Base-by-base conservation (phyloP, 768 basidiomycete species). In the Termitomyces sp. region DNA sequence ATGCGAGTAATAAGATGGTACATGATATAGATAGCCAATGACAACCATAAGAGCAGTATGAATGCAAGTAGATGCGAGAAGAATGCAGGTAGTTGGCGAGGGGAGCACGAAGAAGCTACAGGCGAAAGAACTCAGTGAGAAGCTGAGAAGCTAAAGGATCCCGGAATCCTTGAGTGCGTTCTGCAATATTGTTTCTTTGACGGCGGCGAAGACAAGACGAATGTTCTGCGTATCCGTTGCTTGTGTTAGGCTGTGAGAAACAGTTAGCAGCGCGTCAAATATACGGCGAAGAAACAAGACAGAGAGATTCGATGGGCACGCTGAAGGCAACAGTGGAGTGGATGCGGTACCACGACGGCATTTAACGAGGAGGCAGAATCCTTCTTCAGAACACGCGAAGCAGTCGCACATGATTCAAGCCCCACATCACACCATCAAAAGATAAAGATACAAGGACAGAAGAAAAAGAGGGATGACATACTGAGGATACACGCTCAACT, bases 401-500 rank as follows among this genome's bases (percentile, higher is more conserved):
- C n/a, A 3, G n/a, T 42, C 20, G n/a, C 32, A n/a, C 49, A 50
- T 4, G 5, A 11, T 43, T 42, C 0, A 12, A 17, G 29, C n/a
- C 7, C 9, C 32, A 45, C 2, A 34, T 20, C 12, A 46, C 14
- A 10, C 5, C 17, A 3, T 4, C 4, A n/a, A 36, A 38, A 15
- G 1, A 10, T 5, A 52, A 3, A 20, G 43, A 45, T 20, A 8
- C 0, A 9, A 17, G 43, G 6, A 29, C 37, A 43, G 42, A 7
- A 10, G n/a, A 40, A 40, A 54, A 42, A 49, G 38, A 56, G 54
- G 64, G 20, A 53, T 11, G 12, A 81, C 89, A 40, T 64, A 91
- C 91, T 97, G 94, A 3, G 94, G 94, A 73, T 96, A 97, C 20
- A 97, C 91, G 60, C 88, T 93, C 66, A 96, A 74, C 56, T 87